Evolutionary conservation across 768 basidiomycete species (phyloP), one percentile per base, ranked within the genome.

Genomic region (Panaeolus papilionaceus): DNA sequence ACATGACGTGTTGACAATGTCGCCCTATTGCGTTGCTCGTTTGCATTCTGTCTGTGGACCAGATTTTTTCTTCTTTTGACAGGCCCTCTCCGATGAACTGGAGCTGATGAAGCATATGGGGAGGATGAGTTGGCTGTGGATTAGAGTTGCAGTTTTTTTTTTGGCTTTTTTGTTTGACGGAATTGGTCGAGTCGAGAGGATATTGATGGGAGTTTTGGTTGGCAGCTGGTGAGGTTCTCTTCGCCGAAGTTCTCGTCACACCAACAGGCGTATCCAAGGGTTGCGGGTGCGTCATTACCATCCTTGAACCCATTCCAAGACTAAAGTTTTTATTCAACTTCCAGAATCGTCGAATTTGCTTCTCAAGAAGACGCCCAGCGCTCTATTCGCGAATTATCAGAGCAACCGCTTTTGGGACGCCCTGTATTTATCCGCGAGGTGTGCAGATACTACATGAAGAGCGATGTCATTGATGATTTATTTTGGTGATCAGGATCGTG

Each of bases 221-320:
- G 87, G 88, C 91, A 97, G 97, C 95, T 90, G 97, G 97, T 87
- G 96, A 96, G 86, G 96, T 98, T 78, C 91, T 97, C 81, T 99
- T 99, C 89, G 94, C 97, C 88, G 97, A 99, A 90, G 95, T 99
- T 74, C 89, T 99, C 76, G 85, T 96, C 73, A 98, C 98, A 6
- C 97, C 97, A 16, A 96, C 93, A 26, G 97, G 97, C 38, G 89
- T 97, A 65, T 98, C 96, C 28, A 99, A 99, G 80, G 97, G 97
- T 78, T 99, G 97, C 90, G 97, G 97, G 98, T 98, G 75, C 81
- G 96, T 87, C 7, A 23, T 47, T 47, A 51, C 16, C 61, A 42
- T 68, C 45, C 40, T 49, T 45, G 33, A 37, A 33, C n/a, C 2
- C 20, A 28, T 40, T 69, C 81, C 12, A 39, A n/a, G 0, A 62